Percentiles rank a stretch among this genome's conserved stretches.
phyloP scores from a whole-genome alignment of 768 basidiomycete species.

The Paxillus rubicundulus region DNA sequence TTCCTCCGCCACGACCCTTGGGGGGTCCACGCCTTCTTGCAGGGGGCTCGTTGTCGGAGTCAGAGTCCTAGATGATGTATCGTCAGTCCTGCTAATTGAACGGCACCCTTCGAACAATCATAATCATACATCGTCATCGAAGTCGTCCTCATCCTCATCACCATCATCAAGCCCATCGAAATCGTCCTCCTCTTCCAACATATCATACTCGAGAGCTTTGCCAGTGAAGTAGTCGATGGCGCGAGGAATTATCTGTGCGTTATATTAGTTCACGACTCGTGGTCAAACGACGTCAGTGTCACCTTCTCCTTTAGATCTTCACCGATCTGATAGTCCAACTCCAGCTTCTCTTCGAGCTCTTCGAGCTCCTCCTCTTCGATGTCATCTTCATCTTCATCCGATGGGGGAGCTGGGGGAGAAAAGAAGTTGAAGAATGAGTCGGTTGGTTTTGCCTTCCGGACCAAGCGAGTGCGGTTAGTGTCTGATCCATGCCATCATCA shows the following conservation, averaged over 20 bases:
- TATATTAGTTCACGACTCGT: background rate
- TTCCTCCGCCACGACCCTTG: conserved; percentile 50
- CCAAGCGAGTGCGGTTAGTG: conserved; percentile 79
- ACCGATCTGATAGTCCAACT: conserved; percentile 96
- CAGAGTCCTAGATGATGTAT: conserved; percentile 51
- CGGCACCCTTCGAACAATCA: conserved; percentile 19
- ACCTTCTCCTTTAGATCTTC: conserved; percentile 98
- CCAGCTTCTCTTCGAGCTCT: conserved; percentile 89
- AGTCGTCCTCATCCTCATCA: conserved; percentile 48
- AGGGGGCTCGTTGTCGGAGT: conserved; percentile 64
- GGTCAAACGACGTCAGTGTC: conserved; percentile 10
- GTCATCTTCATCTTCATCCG: conserved; percentile 71
- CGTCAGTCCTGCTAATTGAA: conserved; percentile 16
- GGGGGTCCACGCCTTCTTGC: conserved; percentile 56
- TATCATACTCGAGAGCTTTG: conserved; percentile 85
- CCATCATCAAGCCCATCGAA: conserved; percentile 57
- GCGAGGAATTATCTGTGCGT: conserved; percentile 79
- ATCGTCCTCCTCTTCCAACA: conserved; percentile 53
- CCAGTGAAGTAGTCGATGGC: conserved; percentile 98
- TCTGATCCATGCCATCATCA: conserved; percentile 40
- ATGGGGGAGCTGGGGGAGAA: conserved; percentile 71
- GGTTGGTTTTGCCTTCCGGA: conserved; percentile 83
- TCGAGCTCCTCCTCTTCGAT: conserved; percentile 83
- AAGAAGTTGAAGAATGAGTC: conserved; percentile 99
- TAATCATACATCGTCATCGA: conserved; percentile 57